These are phyloP conservation scores for Umbelopsis isabellina DNA, from an alignment of 192 early-diverging fungal species.

Conservation along the genomic window DNA sequence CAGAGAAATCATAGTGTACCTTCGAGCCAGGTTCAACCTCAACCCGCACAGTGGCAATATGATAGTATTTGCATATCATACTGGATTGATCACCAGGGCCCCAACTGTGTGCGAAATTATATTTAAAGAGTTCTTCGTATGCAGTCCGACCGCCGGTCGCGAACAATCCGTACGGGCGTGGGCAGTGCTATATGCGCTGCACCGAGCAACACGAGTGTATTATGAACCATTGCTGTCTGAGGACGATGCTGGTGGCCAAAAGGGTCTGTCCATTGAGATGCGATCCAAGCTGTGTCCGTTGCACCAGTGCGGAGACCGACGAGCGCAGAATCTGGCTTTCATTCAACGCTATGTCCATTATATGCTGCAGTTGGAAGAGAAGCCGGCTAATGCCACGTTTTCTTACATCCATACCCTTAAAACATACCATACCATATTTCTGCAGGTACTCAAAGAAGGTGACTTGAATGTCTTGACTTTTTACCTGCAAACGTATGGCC, in stretches of 20 bases:
- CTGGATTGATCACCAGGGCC: slow-evolving; percentile 21
- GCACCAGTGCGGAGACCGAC: slow-evolving; percentile 4
- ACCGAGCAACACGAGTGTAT: slow-evolving; percentile 19
- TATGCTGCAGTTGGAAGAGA: slow-evolving; percentile 9
- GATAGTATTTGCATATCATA: slow-evolving; percentile 27
- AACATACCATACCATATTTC: slow-evolving; percentile 28
- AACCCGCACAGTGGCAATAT: slow-evolving; percentile 25
- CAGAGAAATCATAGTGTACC: slow-evolving; percentile 18
- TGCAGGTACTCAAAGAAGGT: slow-evolving; percentile 24
- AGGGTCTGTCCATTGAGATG: background rate
- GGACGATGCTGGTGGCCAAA: background rate
- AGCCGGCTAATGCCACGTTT: background rate
- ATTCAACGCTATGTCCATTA: slow-evolving; percentile 23
- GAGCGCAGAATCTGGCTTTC: slow-evolving; percentile 19
- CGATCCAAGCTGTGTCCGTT: background rate
- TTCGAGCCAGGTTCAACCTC: slow-evolving; percentile 14
- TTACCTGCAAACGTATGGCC: slow-evolving; percentile 23
- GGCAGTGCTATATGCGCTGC: slow-evolving; percentile 22
- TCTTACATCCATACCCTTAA: slow-evolving; percentile 23
- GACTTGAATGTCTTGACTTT: slow-evolving; percentile 21
- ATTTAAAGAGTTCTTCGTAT: slow-evolving; percentile 21
- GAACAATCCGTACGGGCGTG: slow-evolving; percentile 21
- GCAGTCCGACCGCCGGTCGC: background rate
- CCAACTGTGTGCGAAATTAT: slow-evolving; percentile 21
- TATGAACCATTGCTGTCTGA: slow-evolving; percentile 16